These are phyloP conservation scores for Lactarius quietus DNA, from an alignment of 768 basidiomycete species.

Conservation along the genomic window DNA sequence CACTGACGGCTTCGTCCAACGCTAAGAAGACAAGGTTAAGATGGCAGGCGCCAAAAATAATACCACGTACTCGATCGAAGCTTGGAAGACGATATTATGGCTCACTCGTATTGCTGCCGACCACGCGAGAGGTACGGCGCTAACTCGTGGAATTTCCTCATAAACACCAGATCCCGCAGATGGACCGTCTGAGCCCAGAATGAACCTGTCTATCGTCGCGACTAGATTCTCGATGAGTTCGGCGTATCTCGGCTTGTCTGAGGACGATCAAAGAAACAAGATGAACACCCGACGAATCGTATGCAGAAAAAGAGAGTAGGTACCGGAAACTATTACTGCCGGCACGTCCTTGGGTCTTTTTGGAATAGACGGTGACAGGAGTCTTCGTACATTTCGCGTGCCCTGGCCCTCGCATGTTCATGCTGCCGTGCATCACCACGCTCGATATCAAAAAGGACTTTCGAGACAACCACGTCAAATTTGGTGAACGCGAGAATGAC, in stretches of 20 bases:
- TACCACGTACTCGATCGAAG: slow-evolving; percentile 5
- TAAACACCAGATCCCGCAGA: neutral
- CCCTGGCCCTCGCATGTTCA: neutral
- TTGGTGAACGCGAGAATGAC: slow-evolving; percentile 9
- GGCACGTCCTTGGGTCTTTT: neutral
- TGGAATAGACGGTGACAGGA: neutral
- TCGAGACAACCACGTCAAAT: neutral
- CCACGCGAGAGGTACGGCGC: neutral
- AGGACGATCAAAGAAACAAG: neutral
- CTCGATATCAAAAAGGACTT: neutral
- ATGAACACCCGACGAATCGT: neutral
- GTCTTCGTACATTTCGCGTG: neutral
- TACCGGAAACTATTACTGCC: neutral
- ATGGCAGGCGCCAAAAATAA: neutral
- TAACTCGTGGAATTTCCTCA: neutral
- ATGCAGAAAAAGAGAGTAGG: neutral
- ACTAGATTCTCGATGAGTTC: neutral
- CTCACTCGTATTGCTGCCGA: slow-evolving; percentile 2
- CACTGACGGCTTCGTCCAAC: slow-evolving; percentile 6
- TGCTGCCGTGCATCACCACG: neutral
- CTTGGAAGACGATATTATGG: neutral
- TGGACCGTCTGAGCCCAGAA: neutral
- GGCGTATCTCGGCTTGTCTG: neutral
- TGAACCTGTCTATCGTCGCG: neutral
- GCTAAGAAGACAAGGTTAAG: neutral